phyloP scores from a whole-genome alignment of 371 early-diverging fungal genomes.

The Dinochytrium kinnereticum region DNA sequence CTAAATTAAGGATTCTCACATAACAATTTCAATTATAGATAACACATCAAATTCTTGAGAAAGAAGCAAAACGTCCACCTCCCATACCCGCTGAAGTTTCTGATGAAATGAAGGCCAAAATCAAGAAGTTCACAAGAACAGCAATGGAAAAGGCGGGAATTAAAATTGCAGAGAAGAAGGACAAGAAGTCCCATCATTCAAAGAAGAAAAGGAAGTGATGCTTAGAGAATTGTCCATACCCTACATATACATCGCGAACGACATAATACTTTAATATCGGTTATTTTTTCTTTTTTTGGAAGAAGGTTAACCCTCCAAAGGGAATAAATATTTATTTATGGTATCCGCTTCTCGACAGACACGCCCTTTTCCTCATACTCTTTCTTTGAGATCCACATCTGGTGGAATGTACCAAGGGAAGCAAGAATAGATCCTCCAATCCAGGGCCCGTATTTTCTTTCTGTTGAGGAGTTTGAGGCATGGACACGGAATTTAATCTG shows the following conservation, averaged over 20 bases:
- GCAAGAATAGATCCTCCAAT: constrained; percentile 96
- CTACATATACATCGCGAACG: too few relatives aligned
- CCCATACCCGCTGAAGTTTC: constrained; percentile 55
- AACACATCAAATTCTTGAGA: constrained; percentile 65
- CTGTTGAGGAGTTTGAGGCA: constrained; percentile 75
- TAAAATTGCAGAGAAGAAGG: constrained; percentile 6
- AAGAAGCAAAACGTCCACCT: constrained; percentile 50
- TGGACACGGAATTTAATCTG: constrained; percentile 76
- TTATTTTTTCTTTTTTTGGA: neutral
- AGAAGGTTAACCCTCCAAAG: neutral
- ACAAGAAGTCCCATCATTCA: neutral
- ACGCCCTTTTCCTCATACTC: constrained; percentile 93
- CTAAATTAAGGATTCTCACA: neutral
- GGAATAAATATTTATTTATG: constrained; percentile 23
- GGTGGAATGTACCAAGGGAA: constrained; percentile 94
- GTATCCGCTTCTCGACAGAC: constrained; percentile 78
- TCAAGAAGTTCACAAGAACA: constrained; percentile 60
- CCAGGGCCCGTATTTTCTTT: constrained; percentile 92
- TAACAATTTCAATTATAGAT: constrained; percentile 38
- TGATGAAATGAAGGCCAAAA: constrained; percentile 59
- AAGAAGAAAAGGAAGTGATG: constrained; percentile 12
- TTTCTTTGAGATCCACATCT: constrained; percentile 93
- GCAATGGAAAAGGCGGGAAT: constrained; percentile 47
- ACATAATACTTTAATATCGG: too few relatives aligned
- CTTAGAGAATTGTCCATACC: too few relatives aligned